phyloP scores from a whole-genome alignment of 352 stramenopile genomes.

The Phytophthora tentaculata region DNA sequence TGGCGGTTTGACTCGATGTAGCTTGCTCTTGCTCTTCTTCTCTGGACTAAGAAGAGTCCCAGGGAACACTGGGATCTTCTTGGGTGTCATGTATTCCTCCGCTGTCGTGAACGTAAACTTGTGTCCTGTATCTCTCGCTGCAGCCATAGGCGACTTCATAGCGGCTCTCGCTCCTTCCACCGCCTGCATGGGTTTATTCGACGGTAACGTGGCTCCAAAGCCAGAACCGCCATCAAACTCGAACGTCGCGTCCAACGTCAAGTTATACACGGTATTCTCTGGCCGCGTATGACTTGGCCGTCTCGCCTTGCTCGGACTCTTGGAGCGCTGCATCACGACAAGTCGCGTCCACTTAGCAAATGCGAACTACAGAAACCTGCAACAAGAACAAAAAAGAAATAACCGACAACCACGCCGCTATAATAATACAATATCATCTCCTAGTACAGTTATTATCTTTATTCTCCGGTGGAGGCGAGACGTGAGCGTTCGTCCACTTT shows the following conservation, averaged over 20 bases:
- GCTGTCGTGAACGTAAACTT: conserved; percentile 79
- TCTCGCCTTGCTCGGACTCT: conserved; percentile 12
- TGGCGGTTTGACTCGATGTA: conserved; percentile 18
- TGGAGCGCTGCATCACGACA: conserved; percentile 24
- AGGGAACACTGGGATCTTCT: conserved; percentile 80
- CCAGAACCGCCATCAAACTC: conserved; percentile 75
- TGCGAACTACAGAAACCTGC: background rate
- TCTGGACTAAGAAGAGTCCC: conserved; percentile 67
- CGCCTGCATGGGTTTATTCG: conserved; percentile 62
- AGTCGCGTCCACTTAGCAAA: conserved; percentile 15
- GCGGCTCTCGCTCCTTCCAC: conserved; percentile 24
- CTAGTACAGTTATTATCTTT: conserved; percentile 12
- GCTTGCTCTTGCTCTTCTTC: conserved; percentile 29
- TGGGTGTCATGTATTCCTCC: conserved; percentile 73
- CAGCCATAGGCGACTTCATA: conserved; percentile 27
- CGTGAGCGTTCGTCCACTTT: conserved; percentile 69
- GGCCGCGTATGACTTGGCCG: background rate
- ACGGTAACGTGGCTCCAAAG: conserved; percentile 63
- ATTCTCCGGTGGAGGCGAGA: conserved; percentile 32
- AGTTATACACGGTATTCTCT: conserved; percentile 44
- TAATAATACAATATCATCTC: conserved; percentile 5
- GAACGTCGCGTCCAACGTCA: conserved; percentile 66
- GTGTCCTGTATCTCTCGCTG: conserved; percentile 28
- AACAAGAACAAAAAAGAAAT: conserved; percentile 8
- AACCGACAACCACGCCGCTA: background rate